These are phyloP conservation scores for Ustilago esculenta DNA, from an alignment of 1,284 basidiomycete genomes.

Conservation along the genomic window DNA sequence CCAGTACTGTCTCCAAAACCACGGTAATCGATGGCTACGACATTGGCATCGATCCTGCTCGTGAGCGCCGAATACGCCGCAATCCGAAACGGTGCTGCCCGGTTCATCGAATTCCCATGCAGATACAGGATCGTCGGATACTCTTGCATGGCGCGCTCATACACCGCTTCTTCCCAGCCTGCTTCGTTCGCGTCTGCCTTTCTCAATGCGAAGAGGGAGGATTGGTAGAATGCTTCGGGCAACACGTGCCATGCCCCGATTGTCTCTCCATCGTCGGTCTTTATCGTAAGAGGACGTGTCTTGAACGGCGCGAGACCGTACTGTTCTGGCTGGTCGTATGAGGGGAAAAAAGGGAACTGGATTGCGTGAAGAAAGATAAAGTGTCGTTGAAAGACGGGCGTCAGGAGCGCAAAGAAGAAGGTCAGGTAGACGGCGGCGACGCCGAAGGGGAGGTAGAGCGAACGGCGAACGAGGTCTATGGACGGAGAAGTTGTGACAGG, in stretches of 20 bases:
- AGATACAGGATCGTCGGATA: slow-evolving; percentile 70
- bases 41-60: slow-evolving; percentile 76
- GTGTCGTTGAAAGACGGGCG: slow-evolving; percentile 27
- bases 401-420: slow-evolving; percentile 42
- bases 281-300: slow-evolving; percentile 77
- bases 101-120: slow-evolving; percentile 87
- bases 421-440: slow-evolving; percentile 26
- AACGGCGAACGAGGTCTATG: slow-evolving; percentile 5
- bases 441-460: slow-evolving; percentile 19
- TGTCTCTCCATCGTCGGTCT: slow-evolving; percentile 78
- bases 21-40: slow-evolving; percentile 87
- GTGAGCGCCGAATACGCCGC: slow-evolving; percentile 75
- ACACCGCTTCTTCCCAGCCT: slow-evolving; percentile 41
- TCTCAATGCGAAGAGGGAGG: slow-evolving; percentile 23
- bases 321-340: slow-evolving; percentile 17
- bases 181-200: slow-evolving; percentile 41
- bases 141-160: slow-evolving; percentile 31
- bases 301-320: slow-evolving; percentile 75
- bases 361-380: slow-evolving; percentile 53
- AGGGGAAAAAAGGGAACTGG: slow-evolving; percentile 44
- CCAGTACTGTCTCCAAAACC: slow-evolving; percentile 90
- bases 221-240: slow-evolving; percentile 74
- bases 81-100: slow-evolving; percentile 76
- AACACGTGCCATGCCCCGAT: slow-evolving; percentile 91
- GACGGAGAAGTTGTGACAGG: background rate